Evolutionary conservation across 2,329 filamentous ascomycete species (phyloP).

Genomic region (Cladophialophora immunda): DNA sequence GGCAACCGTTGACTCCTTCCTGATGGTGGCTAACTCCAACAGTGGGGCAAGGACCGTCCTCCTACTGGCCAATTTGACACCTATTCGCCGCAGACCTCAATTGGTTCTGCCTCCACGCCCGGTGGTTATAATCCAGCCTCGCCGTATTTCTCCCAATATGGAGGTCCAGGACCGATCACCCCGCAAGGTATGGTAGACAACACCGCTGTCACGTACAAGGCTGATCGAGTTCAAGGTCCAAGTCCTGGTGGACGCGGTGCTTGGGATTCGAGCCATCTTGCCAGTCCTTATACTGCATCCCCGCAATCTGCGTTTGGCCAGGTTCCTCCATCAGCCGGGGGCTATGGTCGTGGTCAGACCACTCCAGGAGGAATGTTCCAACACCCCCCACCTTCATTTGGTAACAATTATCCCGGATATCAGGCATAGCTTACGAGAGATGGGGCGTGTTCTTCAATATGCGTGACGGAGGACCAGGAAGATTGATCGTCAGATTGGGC

Average conservation of each 20-base stretch:
- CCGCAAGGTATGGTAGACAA: slow-evolving; percentile 31
- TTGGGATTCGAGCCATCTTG: slow-evolving; percentile 55
- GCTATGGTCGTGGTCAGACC: slow-evolving; percentile 77
- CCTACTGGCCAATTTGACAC: slow-evolving; percentile 84
- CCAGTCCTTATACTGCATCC: slow-evolving; percentile 61
- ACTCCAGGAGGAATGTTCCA: slow-evolving; percentile 35
- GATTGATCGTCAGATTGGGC: neutral
- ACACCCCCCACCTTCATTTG: slow-evolving; percentile 33
- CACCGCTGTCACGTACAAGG: slow-evolving; percentile 52
- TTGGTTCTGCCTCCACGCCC: slow-evolving; percentile 72
- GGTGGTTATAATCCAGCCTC: slow-evolving; percentile 77
- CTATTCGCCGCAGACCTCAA: slow-evolving; percentile 80
- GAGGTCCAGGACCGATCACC: slow-evolving; percentile 70
- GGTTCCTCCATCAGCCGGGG: slow-evolving; percentile 76
- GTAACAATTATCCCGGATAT: slow-evolving; percentile 34
- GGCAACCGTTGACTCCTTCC: slow-evolving; percentile 26
- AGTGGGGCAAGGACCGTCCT: slow-evolving; percentile 99
- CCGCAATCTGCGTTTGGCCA: slow-evolving; percentile 65
- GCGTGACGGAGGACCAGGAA: neutral
- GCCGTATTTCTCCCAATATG: slow-evolving; percentile 92
- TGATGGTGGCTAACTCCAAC: slow-evolving; percentile 47
- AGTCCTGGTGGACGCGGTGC: slow-evolving; percentile 66
- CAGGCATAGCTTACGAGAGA: slow-evolving; percentile 27
- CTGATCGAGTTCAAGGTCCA: slow-evolving; percentile 52
- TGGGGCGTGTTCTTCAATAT: slow-evolving; percentile 6